phyloP scores from a whole-genome alignment of 108 stramenopile genomes.

The Epithemia pelagica region DNA sequence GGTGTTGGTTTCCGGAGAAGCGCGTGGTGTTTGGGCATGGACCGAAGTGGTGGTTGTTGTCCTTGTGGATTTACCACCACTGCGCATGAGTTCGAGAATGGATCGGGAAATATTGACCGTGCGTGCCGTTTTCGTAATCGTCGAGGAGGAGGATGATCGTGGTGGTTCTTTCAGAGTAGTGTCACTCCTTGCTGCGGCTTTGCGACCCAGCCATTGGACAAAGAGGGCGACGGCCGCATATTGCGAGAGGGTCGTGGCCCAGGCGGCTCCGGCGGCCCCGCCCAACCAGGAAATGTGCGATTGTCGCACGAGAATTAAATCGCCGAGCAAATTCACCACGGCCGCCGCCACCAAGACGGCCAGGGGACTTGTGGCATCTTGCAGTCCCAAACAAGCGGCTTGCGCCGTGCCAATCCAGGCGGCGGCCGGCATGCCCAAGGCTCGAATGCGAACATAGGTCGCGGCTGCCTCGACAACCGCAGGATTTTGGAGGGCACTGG shows the following conservation, averaged over 20 bases:
- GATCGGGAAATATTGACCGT: conserved; percentile 48
- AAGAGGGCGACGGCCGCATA: conserved; percentile 70
- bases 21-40: too few species aligned
- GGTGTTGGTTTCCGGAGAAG: too few species aligned
- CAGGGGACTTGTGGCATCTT: conserved; percentile 70
- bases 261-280: conserved; percentile 84
- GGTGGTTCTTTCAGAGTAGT: too few species aligned
- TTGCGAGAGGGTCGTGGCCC: conserved; percentile 83
- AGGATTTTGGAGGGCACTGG: conserved; percentile 44
- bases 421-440: conserved; percentile 79
- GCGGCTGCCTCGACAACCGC: conserved; percentile 60
- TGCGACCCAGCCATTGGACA: conserved; percentile 50
- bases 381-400: conserved; percentile 70
- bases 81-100: conserved; percentile 44
- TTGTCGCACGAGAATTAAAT: conserved; percentile 55
- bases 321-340: conserved; percentile 69
- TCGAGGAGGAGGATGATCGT: not conserved
- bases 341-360: conserved; percentile 75
- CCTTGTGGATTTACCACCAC: too few species aligned
- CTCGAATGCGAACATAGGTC: conserved; percentile 77
- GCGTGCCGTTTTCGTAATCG: not conserved
- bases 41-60: too few species aligned
- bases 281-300: conserved; percentile 43
- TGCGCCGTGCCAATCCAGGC: conserved; percentile 73
- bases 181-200: not conserved